Conservation (phyloP, 192 early-diverging fungal genomes). For the Paraglomus occultum region DNA sequence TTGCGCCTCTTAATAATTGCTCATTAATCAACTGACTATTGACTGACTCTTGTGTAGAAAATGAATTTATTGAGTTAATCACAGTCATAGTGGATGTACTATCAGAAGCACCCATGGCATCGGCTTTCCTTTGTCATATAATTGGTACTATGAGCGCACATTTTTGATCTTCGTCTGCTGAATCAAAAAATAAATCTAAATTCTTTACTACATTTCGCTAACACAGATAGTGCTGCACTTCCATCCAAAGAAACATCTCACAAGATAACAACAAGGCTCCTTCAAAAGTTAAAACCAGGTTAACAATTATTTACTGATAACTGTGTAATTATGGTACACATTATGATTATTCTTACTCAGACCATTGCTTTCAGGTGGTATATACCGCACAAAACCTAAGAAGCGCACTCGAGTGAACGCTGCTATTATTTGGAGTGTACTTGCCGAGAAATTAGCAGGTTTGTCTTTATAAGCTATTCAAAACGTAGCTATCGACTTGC, state of each 20-base stretch:
- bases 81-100: slow-evolving; percentile 46
- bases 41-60: background rate
- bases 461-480: too few species aligned
- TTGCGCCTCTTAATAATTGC: background rate
- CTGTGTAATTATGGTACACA: background rate
- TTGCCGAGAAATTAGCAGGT: slow-evolving; percentile 55
- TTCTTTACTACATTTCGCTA: too few species aligned
- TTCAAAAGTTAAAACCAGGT: slow-evolving; percentile 44
- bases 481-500: background rate
- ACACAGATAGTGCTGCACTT: slow-evolving; percentile 48
- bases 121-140: slow-evolving; percentile 56
- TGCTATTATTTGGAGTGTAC: slow-evolving; percentile 50
- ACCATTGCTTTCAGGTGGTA: slow-evolving; percentile 26
- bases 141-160: slow-evolving; percentile 31
- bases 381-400: slow-evolving; percentile 29
- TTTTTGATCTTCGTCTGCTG: background rate
- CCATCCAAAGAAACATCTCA: slow-evolving; percentile 50
- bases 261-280: slow-evolving; percentile 41
- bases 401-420: slow-evolving; percentile 48
- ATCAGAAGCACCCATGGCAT: slow-evolving; percentile 39
- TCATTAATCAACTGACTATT: background rate
- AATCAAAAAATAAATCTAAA: too few species aligned
- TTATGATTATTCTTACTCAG: background rate
- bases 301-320: too few species aligned
- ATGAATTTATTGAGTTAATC: slow-evolving; percentile 46